These are phyloP conservation scores for Rhizopus sp. DNA, from an alignment of 371 early-diverging fungal species.

Conservation along the genomic window DNA sequence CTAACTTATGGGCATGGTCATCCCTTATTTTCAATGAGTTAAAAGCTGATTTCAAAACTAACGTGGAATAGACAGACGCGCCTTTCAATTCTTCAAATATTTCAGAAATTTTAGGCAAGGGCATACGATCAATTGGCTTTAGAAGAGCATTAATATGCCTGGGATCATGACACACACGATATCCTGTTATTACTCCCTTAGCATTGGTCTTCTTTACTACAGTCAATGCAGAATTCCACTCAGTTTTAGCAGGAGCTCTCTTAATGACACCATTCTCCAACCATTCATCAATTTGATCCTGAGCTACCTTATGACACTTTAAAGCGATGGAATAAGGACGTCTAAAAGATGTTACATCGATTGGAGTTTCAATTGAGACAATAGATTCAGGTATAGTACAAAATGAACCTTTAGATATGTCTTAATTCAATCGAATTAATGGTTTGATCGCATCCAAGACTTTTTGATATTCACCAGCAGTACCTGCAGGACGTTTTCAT, in stretches of 20 bases:
- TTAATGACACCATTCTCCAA: constrained; percentile 3
- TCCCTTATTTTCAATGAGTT: constrained; percentile 8
- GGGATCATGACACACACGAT: constrained; percentile 20
- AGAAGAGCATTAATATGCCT: constrained; percentile 10
- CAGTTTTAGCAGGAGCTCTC: constrained; percentile 4
- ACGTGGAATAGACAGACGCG: constrained; percentile 6
- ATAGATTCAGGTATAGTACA: constrained; percentile 14
- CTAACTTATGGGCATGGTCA: constrained; percentile 6
- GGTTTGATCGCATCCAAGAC: constrained; percentile 7
- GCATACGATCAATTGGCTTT: constrained; percentile 5
- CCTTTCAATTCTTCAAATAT: constrained; percentile 17
- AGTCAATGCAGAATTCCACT: constrained; percentile 10
- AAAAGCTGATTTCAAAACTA: constrained; percentile 13
- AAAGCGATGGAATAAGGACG: constrained; percentile 13
- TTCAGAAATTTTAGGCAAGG: constrained; percentile 13
- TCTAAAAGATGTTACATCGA: constrained; percentile 5
- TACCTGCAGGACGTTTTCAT: neutral
- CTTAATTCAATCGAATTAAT: neutral
- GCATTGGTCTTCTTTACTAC: constrained; percentile 13
- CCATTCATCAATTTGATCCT: constrained; percentile 14
- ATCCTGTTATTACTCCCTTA: constrained; percentile 10
- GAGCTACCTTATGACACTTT: neutral
- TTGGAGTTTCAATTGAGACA: constrained; percentile 3
- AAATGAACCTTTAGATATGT: constrained; percentile 8
- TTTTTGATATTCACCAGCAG: neutral